phyloP scores from a whole-genome alignment of 2,329 filamentous ascomycete species.

The Epichloe festucae region DNA sequence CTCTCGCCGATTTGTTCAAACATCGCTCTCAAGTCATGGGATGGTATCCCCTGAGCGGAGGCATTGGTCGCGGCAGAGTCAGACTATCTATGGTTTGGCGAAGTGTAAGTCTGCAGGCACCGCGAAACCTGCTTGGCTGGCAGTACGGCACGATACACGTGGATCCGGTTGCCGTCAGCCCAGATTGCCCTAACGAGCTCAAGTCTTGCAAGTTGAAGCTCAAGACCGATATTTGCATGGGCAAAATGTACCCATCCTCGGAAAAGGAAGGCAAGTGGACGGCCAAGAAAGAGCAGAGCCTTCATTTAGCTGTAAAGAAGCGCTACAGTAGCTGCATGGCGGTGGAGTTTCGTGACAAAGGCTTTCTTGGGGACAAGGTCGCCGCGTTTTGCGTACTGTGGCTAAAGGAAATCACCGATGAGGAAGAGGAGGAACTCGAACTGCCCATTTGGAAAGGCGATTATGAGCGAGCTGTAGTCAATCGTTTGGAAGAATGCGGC shows the following conservation, averaged over 20 bases:
- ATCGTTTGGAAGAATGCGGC: conserved; percentile 30
- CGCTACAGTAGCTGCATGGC: conserved; percentile 45
- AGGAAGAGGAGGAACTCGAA: conserved; percentile 45
- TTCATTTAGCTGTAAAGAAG: conserved; percentile 43
- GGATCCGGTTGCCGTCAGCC: conserved; percentile 31
- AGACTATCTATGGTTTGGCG: conserved; percentile 63
- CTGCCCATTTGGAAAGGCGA: conserved; percentile 55
- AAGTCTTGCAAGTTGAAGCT: conserved; percentile 43
- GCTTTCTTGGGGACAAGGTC: conserved; percentile 37
- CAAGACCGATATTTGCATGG: conserved; percentile 41
- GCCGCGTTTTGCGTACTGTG: conserved; percentile 52
- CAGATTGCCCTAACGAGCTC: conserved; percentile 34
- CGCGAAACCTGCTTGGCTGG: conserved; percentile 50
- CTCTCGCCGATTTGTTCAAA: conserved; percentile 47
- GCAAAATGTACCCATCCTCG: conserved; percentile 40
- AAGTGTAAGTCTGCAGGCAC: conserved; percentile 50
- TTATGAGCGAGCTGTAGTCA: conserved; percentile 32
- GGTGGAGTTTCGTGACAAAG: conserved; percentile 34
- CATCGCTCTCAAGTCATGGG: conserved; percentile 51
- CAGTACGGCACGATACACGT: conserved; percentile 59
- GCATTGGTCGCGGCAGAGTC: conserved; percentile 57
- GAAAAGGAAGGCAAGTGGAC: conserved; percentile 38
- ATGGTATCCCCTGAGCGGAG: conserved; percentile 55
- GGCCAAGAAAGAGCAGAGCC: conserved; percentile 29
- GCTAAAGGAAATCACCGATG: conserved; percentile 57